Conservation (phyloP, 2,329 filamentous ascomycete genomes). For the Westerdykella sp. region DNA sequence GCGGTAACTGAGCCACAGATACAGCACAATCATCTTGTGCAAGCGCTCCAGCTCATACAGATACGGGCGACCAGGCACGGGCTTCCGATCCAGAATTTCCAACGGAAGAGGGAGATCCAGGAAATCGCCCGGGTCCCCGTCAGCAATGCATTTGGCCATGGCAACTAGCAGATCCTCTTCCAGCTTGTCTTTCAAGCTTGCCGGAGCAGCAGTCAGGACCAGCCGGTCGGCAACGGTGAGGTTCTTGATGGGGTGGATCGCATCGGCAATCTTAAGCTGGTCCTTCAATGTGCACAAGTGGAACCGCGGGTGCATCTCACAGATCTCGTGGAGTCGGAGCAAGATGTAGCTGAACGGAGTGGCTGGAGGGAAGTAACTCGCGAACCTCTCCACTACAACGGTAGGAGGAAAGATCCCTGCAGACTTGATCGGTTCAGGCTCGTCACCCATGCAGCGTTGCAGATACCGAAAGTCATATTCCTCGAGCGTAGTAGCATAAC, state of each 20-base stretch:
- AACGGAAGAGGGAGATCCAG: slow-evolving; percentile 68
- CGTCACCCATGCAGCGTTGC: slow-evolving; percentile 53
- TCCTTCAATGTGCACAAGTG: slow-evolving; percentile 62
- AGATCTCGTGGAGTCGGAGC: slow-evolving; percentile 65
- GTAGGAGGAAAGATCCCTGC: slow-evolving; percentile 72
- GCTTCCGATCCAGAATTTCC: slow-evolving; percentile 59
- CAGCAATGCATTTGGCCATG: slow-evolving; percentile 64
- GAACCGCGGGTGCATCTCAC: slow-evolving; percentile 59
- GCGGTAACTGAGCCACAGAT: slow-evolving; percentile 89
- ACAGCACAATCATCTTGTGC: slow-evolving; percentile 76
- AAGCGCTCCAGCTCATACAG: slow-evolving; percentile 66
- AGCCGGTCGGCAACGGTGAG: slow-evolving; percentile 70
- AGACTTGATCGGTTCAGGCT: slow-evolving; percentile 59
- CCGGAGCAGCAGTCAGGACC: slow-evolving; percentile 66
- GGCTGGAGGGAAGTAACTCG: slow-evolving; percentile 70
- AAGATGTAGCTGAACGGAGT: slow-evolving; percentile 82
- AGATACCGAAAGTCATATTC: slow-evolving; percentile 60
- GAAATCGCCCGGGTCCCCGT: slow-evolving; percentile 60
- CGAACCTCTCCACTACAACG: slow-evolving; percentile 65
- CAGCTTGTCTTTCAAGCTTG: slow-evolving; percentile 47
- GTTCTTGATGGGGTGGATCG: slow-evolving; percentile 62
- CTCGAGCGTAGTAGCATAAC: slow-evolving; percentile 75
- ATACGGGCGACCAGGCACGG: slow-evolving; percentile 48
- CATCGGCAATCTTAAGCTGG: slow-evolving; percentile 61
- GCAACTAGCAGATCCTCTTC: slow-evolving; percentile 50